A percentile compares a stretch with the other conserved stretches of the same genome.
These are phyloP conservation scores for Ascochyta rabiei DNA, from an alignment of 2,329 filamentous ascomycete species.

Conservation along the genomic window DNA sequence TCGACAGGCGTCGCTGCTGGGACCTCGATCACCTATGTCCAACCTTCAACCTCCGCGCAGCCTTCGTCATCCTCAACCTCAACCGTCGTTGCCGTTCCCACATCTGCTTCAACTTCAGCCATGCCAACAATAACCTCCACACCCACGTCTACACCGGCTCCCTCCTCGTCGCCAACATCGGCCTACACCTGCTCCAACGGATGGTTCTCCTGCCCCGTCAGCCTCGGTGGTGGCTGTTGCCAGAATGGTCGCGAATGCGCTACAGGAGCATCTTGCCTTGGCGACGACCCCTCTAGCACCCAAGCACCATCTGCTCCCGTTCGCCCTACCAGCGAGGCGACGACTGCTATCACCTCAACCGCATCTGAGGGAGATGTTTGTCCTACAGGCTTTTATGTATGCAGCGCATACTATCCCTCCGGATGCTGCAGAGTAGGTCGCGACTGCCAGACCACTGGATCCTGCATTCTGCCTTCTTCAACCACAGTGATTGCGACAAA, in stretches of 20 bases:
- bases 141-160: conserved; percentile 20
- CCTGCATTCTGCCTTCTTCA: conserved; percentile 67
- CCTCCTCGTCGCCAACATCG: conserved; percentile 29
- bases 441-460: conserved; percentile 76
- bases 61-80: conserved; percentile 44
- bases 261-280: conserved; percentile 47
- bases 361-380: conserved; percentile 70
- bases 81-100: conserved; percentile 35
- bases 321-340: conserved; percentile 51
- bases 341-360: conserved; percentile 72
- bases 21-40: conserved; percentile 40
- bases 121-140: conserved; percentile 16
- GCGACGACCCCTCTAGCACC: conserved; percentile 39
- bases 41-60: conserved; percentile 37
- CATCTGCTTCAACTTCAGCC: conserved; percentile 25
- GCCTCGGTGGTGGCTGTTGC: conserved; percentile 58
- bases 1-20: conserved; percentile 35
- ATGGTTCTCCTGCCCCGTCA: conserved; percentile 54
- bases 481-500: conserved; percentile 69
- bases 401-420: conserved; percentile 77
- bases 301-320: conserved; percentile 50
- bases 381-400: conserved; percentile 91
- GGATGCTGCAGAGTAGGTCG: conserved; percentile 90
- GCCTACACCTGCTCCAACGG: conserved; percentile 53
- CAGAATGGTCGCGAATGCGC: conserved; percentile 54